Conservation (phyloP, 73 alveolate genomes). For the Paramecium pentaurelia region DNA sequence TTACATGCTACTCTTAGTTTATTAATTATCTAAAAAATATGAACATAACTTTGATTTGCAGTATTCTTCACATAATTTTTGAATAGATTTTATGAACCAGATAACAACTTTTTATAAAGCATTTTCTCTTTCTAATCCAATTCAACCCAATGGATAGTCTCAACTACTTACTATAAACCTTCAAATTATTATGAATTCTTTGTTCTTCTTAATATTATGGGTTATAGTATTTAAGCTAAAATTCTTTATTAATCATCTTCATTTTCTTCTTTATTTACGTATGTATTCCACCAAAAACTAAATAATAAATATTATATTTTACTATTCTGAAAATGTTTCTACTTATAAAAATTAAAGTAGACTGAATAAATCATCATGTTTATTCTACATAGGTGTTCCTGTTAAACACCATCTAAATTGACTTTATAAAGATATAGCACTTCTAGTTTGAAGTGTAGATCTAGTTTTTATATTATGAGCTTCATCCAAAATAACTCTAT, state of each 20-base stretch:
- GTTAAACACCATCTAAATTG: conserved; percentile 60
- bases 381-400: conserved; percentile 60
- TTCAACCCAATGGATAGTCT: background rate
- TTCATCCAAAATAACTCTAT: conserved; percentile 55
- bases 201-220: conserved; percentile 41
- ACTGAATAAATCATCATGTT: conserved; percentile 55
- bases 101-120: background rate
- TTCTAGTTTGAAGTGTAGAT: background rate
- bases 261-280: conserved; percentile 9
- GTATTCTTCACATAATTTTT: background rate
- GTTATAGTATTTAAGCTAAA: background rate
- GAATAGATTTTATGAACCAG: conserved; percentile 21
- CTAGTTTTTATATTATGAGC: conserved; percentile 56
- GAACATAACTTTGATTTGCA: background rate
- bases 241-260: conserved; percentile 43
- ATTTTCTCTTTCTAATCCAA: background rate
- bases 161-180: background rate
- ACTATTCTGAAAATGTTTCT: conserved; percentile 49
- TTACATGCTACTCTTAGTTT: conserved; percentile 51
- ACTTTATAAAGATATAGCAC: background rate
- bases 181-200: background rate
- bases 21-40: conserved; percentile 46
- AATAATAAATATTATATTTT: background rate
- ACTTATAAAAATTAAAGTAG: conserved; percentile 29
- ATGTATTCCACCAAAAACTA: conserved; percentile 59